These are phyloP conservation scores for Nannochloropsis oceanica DNA, from an alignment of 108 stramenopile genomes.

Conservation along the genomic window DNA sequence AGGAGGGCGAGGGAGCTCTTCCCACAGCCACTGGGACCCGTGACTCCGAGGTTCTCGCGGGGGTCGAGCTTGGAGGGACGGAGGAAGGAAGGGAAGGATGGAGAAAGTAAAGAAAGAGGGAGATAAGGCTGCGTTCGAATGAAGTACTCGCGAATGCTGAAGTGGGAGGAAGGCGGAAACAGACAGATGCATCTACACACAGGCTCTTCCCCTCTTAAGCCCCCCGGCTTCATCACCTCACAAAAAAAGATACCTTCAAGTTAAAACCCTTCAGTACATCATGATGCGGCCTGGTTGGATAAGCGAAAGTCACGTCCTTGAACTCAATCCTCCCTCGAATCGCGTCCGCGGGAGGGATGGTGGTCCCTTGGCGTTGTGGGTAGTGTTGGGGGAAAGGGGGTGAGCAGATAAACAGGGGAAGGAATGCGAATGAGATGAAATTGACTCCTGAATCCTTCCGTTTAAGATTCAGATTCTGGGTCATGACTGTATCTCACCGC, in stretches of 20 bases:
- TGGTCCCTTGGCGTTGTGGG: neutral
- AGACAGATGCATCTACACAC: no score
- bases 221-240: no score
- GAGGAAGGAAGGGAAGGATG: neutral
- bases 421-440: no score
- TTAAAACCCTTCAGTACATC: conserved; percentile 44
- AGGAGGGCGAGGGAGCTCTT: conserved; percentile 69
- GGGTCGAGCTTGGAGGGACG: conserved; percentile 41
- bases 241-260: neutral
- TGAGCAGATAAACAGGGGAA: no score
- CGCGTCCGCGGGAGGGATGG: neutral
- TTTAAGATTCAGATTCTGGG: no score
- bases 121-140: no score
- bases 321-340: conserved; percentile 17
- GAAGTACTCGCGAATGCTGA: no score
- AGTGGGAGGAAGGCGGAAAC: no score
- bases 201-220: no score
- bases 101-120: neutral
- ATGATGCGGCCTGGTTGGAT: conserved; percentile 38
- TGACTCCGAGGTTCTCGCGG: conserved; percentile 67
- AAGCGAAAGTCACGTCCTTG: conserved; percentile 25
- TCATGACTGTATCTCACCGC: no score
- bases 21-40: conserved; percentile 78
- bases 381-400: no score
- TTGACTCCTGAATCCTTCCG: no score